A percentile compares a stretch with the other conserved stretches of the same genome.
These are phyloP conservation scores for Epichloe baconii DNA, from an alignment of 2,329 filamentous ascomycete genomes.

Conservation along the genomic window DNA sequence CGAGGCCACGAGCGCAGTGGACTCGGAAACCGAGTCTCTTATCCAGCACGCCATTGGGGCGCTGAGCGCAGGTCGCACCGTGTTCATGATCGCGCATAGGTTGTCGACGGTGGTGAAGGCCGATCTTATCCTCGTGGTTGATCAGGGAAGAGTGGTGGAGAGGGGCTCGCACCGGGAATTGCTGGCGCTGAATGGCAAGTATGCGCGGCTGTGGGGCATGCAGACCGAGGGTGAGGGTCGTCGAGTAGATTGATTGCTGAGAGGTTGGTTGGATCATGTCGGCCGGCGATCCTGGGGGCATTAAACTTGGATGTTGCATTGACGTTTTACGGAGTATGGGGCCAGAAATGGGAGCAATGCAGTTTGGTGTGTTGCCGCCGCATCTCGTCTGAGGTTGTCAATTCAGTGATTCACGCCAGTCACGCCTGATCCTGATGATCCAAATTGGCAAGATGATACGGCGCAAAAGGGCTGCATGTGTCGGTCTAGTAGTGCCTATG, in stretches of 20 bases:
- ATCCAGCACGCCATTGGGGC: constrained; percentile 33
- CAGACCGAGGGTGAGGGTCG: constrained; percentile 16
- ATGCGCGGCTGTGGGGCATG: constrained; percentile 37
- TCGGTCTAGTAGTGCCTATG: too few species aligned
- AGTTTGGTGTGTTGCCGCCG: too few species aligned
- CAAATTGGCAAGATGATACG: too few species aligned
- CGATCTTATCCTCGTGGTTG: constrained; percentile 39
- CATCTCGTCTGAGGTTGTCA: too few species aligned
- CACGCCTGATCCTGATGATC: too few species aligned
- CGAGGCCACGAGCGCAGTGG: constrained; percentile 37
- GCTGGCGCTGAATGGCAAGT: constrained; percentile 32
- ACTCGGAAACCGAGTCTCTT: constrained; percentile 28
- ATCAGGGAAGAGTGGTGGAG: constrained; percentile 37
- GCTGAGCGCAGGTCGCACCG: constrained; percentile 35
- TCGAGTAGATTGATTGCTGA: neutral
- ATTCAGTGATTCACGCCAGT: too few species aligned
- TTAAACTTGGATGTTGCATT: too few species aligned
- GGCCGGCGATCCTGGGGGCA: too few species aligned
- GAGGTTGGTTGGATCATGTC: neutral
- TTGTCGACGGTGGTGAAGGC: constrained; percentile 29
- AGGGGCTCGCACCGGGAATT: constrained; percentile 37
- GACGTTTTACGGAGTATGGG: too few species aligned
- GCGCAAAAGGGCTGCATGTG: too few species aligned
- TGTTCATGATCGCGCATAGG: constrained; percentile 36
- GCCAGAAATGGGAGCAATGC: too few species aligned